phyloP scores from a whole-genome alignment of 1,284 basidiomycete species.

The Puccinia triticina region DNA sequence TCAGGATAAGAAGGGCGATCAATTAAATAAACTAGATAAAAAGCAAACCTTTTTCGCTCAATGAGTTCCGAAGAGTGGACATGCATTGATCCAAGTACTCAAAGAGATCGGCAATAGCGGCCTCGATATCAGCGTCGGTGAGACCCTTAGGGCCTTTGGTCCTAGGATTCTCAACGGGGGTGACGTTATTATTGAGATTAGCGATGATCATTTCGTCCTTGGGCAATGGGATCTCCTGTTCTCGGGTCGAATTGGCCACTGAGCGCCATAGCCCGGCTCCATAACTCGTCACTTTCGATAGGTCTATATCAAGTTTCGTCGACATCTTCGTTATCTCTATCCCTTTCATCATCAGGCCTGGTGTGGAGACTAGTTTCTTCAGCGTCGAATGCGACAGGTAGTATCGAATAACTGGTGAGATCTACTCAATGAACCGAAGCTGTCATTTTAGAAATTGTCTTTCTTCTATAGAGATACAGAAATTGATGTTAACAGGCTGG shows the following conservation, averaged over 20 bases:
- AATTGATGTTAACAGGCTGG: neutral
- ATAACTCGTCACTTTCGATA: constrained; percentile 55
- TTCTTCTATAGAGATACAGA: constrained; percentile 1
- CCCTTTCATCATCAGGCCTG: constrained; percentile 41
- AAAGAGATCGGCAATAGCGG: constrained; percentile 86
- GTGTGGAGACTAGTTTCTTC: constrained; percentile 57
- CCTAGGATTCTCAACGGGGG: neutral
- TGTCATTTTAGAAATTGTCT: neutral
- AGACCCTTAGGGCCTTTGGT: constrained; percentile 68
- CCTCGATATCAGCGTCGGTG: constrained; percentile 91
- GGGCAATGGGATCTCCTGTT: constrained; percentile 55
- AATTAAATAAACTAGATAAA: neutral
- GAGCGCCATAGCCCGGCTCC: constrained; percentile 45
- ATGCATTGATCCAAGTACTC: constrained; percentile 96
- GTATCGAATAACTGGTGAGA: constrained; percentile 90
- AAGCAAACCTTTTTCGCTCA: constrained; percentile 66
- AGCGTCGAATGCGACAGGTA: constrained; percentile 78
- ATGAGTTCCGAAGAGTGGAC: constrained; percentile 83
- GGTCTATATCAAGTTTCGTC: constrained; percentile 57
- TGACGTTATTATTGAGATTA: constrained; percentile 17
- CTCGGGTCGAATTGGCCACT: constrained; percentile 52
- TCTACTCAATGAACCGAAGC: constrained; percentile 64
- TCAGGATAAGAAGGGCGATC: neutral
- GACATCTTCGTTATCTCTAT: constrained; percentile 55
- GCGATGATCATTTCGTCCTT: constrained; percentile 52